Evolutionary conservation across 345 rosid species (phyloP).

Genomic region (Combretum micranthum): DNA sequence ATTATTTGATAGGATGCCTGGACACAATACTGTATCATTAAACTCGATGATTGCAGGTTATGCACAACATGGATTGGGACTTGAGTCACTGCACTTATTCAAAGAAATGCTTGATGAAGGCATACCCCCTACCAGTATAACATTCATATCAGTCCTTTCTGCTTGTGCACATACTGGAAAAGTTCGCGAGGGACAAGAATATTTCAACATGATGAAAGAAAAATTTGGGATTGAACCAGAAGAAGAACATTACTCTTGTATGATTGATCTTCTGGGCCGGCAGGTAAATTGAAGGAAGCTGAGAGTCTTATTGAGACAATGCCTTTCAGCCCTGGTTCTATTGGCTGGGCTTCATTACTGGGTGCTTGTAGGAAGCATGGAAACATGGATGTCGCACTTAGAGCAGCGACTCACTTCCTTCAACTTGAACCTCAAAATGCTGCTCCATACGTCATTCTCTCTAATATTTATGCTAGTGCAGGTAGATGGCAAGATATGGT

Average conservation of each 20-base stretch:
- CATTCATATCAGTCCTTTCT: conserved; percentile 78
- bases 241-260: conserved; percentile 80
- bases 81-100: conserved; percentile 50
- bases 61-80: conserved; percentile 68
- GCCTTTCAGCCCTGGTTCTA: conserved; percentile 59
- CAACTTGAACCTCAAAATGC: conserved; percentile 67
- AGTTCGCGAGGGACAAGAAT: conserved; percentile 52
- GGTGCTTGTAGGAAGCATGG: conserved; percentile 76
- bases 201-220: conserved; percentile 62
- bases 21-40: conserved; percentile 54
- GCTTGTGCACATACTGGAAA: conserved; percentile 84
- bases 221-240: conserved; percentile 69
- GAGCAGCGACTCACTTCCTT: conserved; percentile 59
- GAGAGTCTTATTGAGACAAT: conserved; percentile 62
- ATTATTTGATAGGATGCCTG: conserved; percentile 63
- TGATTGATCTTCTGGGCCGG: conserved; percentile 84
- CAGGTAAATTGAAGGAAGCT: conserved; percentile 74
- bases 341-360: conserved; percentile 78
- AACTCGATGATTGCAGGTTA: conserved; percentile 79
- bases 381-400: conserved; percentile 53
- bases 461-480: conserved; percentile 59
- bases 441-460: conserved; percentile 74
- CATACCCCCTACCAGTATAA: conserved; percentile 56
- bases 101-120: conserved; percentile 50
- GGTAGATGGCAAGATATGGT: conserved; percentile 77